A percentile compares a stretch with the other conserved stretches of the same genome.
Evolutionary conservation across 2,329 filamentous ascomycete species (phyloP).

Genomic region (Coleophoma eucalyptorum): DNA sequence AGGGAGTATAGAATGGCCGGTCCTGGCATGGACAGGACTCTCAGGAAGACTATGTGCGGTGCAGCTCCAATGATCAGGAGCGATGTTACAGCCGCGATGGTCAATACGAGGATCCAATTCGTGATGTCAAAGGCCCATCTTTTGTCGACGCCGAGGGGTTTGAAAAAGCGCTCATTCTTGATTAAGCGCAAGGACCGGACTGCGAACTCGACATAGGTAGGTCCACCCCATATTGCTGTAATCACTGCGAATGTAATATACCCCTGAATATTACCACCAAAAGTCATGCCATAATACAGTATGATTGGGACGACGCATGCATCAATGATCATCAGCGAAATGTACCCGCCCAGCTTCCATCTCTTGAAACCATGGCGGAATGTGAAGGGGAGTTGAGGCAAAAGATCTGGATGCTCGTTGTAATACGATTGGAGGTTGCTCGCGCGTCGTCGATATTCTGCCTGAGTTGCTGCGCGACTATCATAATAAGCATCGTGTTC

Average conservation of each 20-base stretch:
- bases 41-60: constrained; percentile 44
- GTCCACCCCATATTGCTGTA: constrained; percentile 50
- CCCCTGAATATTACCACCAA: constrained; percentile 28
- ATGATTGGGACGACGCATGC: constrained; percentile 45
- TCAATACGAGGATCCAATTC: constrained; percentile 35
- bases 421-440: constrained; percentile 19
- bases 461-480: constrained; percentile 15
- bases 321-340: constrained; percentile 42
- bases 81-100: constrained; percentile 44
- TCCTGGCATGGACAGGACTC: constrained; percentile 47
- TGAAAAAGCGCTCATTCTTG: constrained; percentile 43
- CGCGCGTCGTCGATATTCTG: constrained; percentile 15
- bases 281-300: constrained; percentile 48
- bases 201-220: constrained; percentile 50
- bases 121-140: constrained; percentile 48
- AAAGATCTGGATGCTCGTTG: constrained; percentile 15
- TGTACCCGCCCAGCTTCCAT: constrained; percentile 21
- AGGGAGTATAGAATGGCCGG: constrained; percentile 46
- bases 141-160: constrained; percentile 40
- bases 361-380: constrained; percentile 20
- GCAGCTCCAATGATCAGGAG: constrained; percentile 47
- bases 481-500: constrained; percentile 17
- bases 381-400: constrained; percentile 19
- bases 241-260: constrained; percentile 46
- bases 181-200: constrained; percentile 45